A percentile compares a stretch with the other conserved stretches of the same genome.
Conservation (phyloP, 192 early-diverging fungal species). For the Coemansia aciculifera region DNA sequence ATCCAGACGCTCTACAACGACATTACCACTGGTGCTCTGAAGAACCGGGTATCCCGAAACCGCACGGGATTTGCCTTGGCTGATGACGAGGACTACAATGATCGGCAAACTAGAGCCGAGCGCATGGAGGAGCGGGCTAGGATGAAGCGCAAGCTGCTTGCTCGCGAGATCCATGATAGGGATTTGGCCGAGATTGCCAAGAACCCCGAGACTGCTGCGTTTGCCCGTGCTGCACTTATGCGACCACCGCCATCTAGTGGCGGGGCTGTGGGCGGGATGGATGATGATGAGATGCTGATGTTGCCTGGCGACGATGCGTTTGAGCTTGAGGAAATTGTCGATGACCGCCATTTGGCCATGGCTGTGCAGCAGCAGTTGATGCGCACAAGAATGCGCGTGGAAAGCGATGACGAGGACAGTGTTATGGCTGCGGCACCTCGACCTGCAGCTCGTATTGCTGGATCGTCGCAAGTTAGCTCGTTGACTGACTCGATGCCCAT, state of each 20-base stretch:
- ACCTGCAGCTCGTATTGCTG: neutral
- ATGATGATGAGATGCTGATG: slow-evolving; percentile 23
- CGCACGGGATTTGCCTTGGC: slow-evolving; percentile 19
- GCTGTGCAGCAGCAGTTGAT: slow-evolving; percentile 30
- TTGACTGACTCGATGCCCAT: neutral
- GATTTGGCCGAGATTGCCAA: slow-evolving; percentile 45
- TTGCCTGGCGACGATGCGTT: slow-evolving; percentile 16
- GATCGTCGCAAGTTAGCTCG: slow-evolving; percentile 9
- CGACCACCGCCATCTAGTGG: slow-evolving; percentile 13
- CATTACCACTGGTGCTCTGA: slow-evolving; percentile 39
- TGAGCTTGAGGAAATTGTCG: slow-evolving; percentile 40
- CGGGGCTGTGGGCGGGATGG: neutral
- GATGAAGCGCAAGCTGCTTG: slow-evolving; percentile 19
- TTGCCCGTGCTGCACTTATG: slow-evolving; percentile 54
- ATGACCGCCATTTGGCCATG: slow-evolving; percentile 18
- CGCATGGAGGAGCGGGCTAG: slow-evolving; percentile 46
- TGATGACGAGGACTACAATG: slow-evolving; percentile 50
- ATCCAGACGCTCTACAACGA: slow-evolving; percentile 44
- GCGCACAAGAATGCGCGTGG: slow-evolving; percentile 11
- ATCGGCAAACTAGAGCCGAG: slow-evolving; percentile 42
- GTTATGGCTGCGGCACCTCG: neutral
- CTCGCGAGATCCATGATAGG: slow-evolving; percentile 41
- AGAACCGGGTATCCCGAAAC: slow-evolving; percentile 12
- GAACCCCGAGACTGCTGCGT: slow-evolving; percentile 56
- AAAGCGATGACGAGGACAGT: slow-evolving; percentile 24